Percentiles rank a stretch among this genome's conserved stretches.
Evolutionary conservation across 331 rosid species (phyloP).

Genomic region (Cydonia oblonga): DNA sequence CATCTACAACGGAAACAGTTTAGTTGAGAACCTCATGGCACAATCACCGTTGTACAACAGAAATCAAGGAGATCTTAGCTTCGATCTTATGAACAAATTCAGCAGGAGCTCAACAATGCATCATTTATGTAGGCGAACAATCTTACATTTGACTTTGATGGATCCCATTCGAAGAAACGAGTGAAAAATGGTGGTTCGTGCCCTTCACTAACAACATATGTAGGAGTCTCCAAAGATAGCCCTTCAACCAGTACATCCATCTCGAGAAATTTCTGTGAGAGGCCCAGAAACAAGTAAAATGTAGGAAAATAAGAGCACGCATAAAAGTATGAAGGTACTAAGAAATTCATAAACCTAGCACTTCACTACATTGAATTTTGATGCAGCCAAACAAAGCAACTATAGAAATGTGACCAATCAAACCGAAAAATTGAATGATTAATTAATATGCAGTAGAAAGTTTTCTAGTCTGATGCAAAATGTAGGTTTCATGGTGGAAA

Average conservation of each 20-base stretch:
- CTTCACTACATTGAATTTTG: too few relatives aligned
- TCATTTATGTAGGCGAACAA: background rate
- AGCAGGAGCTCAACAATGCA: background rate
- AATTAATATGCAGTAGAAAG: background rate
- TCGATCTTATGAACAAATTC: background rate
- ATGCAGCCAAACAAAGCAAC: too few relatives aligned
- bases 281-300: conserved; percentile 7
- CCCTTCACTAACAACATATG: conserved; percentile 72
- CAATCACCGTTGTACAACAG: background rate
- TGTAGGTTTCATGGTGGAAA: background rate
- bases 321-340: background rate
- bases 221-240: conserved; percentile 47
- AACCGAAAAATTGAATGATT: background rate
- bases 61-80: background rate
- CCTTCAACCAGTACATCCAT: conserved; percentile 59
- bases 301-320: background rate
- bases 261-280: conserved; percentile 74
- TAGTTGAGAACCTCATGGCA: background rate
- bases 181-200: conserved; percentile 79
- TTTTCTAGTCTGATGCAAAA: background rate
- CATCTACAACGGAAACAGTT: conserved; percentile 42
- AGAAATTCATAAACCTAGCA: background rate
- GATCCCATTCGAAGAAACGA: conserved; percentile 76
- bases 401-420: background rate
- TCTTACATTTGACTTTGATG: conserved; percentile 68